Evolutionary conservation across 768 basidiomycete species (phyloP), one percentile per base, ranked within the genome.

Genomic region (Boletus reticuloceps): DNA sequence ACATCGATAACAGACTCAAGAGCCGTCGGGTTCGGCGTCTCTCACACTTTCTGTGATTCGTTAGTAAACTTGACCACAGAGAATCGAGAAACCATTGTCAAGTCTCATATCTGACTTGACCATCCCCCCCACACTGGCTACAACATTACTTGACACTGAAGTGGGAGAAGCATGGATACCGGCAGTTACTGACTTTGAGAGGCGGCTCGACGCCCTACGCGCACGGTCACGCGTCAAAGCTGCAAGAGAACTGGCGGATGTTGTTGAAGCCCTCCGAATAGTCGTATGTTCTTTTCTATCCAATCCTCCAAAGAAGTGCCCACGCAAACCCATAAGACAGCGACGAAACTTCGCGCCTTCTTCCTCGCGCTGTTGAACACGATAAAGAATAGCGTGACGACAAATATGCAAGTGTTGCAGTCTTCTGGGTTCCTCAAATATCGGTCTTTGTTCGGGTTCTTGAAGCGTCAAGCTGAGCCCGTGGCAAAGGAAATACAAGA

Each of bases 361-460:
- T 93, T 99, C 67, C 77, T 94, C 20, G 81, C 85, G 2, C 73
- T 97, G 20, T 80, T 98, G 63, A 85, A 86, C 47, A 89, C 96
- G 8, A 89, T 97, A 51, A 84, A 86, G 54, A 76, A 74, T 40
- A 93, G 85, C 60, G 86, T 97, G 58, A 86, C 92, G 13, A 92
- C 93, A 8, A 97, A 98, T 68, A 85, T 98, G 77, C 91, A 94
- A 64, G 85, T 97, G 50, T 77, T 98, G 3, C 97, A 99, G 69
- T 89, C 91, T 0, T 87, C 90, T 1, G 79, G 94, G 4, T 79
- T 98, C 37, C 71, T 94, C 58, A 94, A 94, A 68, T 94, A 93
- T 67, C 80, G 79, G 45, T 76, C 89, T 9, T 77, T 98, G 54
- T 98, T 85, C 63, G 80, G 81, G 1, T 99, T 98, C 67, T 77